Evolutionary conservation across 2,329 filamentous ascomycete genomes (phyloP), one percentile per base, ranked within the genome.

Genomic region (Fusarium longipes): DNA sequence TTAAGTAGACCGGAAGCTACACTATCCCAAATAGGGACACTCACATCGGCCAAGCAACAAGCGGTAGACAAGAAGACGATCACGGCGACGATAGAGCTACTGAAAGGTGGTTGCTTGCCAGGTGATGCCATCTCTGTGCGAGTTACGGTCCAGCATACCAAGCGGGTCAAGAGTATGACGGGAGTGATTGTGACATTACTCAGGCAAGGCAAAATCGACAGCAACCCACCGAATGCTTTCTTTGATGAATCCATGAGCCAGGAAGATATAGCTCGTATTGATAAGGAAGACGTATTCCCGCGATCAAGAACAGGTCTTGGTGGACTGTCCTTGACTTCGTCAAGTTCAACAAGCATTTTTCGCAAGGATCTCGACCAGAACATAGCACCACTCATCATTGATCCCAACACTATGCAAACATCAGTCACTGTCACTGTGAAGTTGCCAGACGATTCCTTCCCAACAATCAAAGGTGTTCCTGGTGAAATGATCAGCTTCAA

Each of bases 401-500:
- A 98, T 73, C 95, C 94, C 1, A 82, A 78, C 25, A 93, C 90
- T 1, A 83, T 97, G 68, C 91, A 89, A 20, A 89, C 93, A 2
- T 90, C 91, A 43, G 88, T 98, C 39, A 96, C 90, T 17, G 91
- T 93, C 6, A 91, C 91, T 5, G 88, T 99, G 17, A 89, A 93
- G 70, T 87, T 98, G 4, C 96, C 96, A 0, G 93, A 97, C 66
- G 93, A 97, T 73, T 89, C 89, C 0, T 98, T 98, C 71, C 95
- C 96, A 0, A 97, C 94, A 3, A 98, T 98, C 65, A 89, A 89
- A 27, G 90, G 90, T 54, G 93, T 97, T 0, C 96, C 96, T 0
- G 93, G 95, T 5, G 90, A 92, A 32, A 96, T 98, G 89, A 96
- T 99, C 68, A 93, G 90, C 71, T 98, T 99, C 82, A 93, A 91